Percentiles rank a stretch among this genome's conserved stretches.
These are phyloP conservation scores for Scheffersomyces cryptocercus DNA, from an alignment of 1,139 yeast genomes.

Conservation along the genomic window DNA sequence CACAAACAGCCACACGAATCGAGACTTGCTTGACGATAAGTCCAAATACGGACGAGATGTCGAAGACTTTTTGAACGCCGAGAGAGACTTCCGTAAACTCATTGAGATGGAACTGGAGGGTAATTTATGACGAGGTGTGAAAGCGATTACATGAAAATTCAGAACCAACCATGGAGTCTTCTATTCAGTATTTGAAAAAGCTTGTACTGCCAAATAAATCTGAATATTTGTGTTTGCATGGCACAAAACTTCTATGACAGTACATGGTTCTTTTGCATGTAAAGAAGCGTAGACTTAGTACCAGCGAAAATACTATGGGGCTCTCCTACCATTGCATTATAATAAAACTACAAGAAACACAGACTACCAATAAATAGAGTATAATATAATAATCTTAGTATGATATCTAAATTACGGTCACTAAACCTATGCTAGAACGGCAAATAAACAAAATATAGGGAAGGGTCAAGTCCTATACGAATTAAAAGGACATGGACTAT, in stretches of 20 bases:
- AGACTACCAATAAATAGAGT: conserved; percentile 5
- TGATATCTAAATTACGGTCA: no score
- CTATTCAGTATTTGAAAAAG: no score
- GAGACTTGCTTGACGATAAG: conserved; percentile 23
- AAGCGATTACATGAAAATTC: no score
- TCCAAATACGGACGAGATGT: conserved; percentile 29
- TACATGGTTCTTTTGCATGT: background rate
- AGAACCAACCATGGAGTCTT: no score
- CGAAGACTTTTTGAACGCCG: conserved; percentile 39
- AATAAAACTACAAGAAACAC: no score
- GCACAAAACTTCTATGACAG: background rate
- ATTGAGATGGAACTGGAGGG: conserved; percentile 28
- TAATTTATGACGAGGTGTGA: background rate
- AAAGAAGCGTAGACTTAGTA: background rate
- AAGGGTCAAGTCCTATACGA: no score
- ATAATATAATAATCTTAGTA: no score
- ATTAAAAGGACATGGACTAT: no score
- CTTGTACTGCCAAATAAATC: no score
- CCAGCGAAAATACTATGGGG: background rate
- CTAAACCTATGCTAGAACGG: no score
- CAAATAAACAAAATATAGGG: no score
- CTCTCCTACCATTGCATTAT: background rate
- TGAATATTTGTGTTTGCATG: no score
- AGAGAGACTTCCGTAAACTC: conserved; percentile 35
- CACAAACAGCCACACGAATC: conserved; percentile 41